Conservation (phyloP, 495 filamentous ascomycete genomes). For the Penicillium fimorum region DNA sequence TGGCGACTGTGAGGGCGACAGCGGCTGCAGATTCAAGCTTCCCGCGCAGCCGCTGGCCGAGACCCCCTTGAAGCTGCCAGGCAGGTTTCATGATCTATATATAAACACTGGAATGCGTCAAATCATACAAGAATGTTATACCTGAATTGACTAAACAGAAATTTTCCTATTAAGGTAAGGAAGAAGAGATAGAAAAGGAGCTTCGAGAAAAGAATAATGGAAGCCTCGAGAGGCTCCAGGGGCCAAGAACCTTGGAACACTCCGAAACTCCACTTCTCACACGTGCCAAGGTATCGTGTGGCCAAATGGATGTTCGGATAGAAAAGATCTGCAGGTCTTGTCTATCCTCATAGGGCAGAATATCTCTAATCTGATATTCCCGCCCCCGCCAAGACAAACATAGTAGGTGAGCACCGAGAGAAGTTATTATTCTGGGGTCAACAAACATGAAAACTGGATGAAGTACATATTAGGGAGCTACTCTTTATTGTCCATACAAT, state of each 20-base stretch:
- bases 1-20: constrained; percentile 12
- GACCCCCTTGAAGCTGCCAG: not conserved
- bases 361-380: not conserved
- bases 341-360: not conserved
- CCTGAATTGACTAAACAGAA: not conserved
- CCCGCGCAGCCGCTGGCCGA: constrained; percentile 3
- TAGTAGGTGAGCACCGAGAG: constrained; percentile 1
- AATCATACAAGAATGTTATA: not conserved
- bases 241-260: too few relatives aligned
- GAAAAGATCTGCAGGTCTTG: not conserved
- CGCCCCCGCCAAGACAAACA: not conserved
- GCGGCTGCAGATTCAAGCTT: constrained; percentile 2
- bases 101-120: not conserved
- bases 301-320: not conserved
- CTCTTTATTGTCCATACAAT: too few relatives aligned
- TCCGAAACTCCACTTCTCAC: not conserved
- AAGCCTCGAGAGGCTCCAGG: too few relatives aligned
- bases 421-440: too few relatives aligned
- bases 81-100: constrained; percentile 5
- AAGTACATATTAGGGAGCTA: too few relatives aligned
- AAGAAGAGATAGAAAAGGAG: not conserved
- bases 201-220: too few relatives aligned
- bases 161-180: not conserved
- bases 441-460: too few relatives aligned
- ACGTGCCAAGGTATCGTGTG: not conserved